Percentiles rank a stretch among this genome's conserved stretches.
phyloP scores from a whole-genome alignment of 139 green algal genomes.

The Nannochloris sp. region DNA sequence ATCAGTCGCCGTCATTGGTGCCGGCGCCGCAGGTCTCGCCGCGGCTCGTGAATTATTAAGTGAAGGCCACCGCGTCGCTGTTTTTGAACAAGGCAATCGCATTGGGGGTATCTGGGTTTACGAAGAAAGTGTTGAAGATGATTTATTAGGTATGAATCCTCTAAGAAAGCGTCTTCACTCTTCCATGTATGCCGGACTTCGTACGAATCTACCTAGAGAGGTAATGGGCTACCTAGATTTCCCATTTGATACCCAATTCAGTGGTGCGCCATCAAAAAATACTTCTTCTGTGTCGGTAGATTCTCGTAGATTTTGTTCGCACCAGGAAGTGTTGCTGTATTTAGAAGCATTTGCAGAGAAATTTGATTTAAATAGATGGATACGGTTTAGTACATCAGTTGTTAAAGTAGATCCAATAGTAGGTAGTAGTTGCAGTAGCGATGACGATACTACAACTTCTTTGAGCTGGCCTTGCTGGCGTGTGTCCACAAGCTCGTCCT shows the following conservation, averaged over 20 bases:
- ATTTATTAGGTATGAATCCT: constrained; percentile 14
- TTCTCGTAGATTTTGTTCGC: constrained; percentile 25
- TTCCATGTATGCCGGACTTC: constrained; percentile 56
- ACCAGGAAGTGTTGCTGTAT: constrained; percentile 44
- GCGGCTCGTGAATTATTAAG: constrained; percentile 49
- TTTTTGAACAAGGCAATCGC: constrained; percentile 45
- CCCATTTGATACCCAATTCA: constrained; percentile 37
- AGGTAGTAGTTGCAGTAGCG: background rate
- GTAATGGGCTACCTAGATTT: constrained; percentile 68
- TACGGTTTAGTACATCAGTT: constrained; percentile 33
- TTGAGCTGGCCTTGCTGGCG: constrained; percentile 2
- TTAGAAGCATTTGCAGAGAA: constrained; percentile 40
- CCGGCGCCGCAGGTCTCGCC: constrained; percentile 62
- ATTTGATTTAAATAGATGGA: constrained; percentile 24
- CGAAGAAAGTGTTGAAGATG: constrained; percentile 30
- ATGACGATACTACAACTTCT: background rate
- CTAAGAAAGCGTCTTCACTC: constrained; percentile 25
- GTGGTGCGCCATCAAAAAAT: too few relatives aligned
- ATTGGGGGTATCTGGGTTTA: constrained; percentile 56
- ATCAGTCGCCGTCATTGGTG: constrained; percentile 66
- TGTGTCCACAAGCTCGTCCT: background rate
- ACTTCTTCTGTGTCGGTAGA: too few relatives aligned
- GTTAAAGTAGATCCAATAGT: background rate
- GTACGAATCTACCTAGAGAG: constrained; percentile 72
- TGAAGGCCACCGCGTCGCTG: constrained; percentile 40